These are phyloP conservation scores for Gloeopeniophorella convolvens DNA, from an alignment of 768 basidiomycete species.

Conservation along the genomic window DNA sequence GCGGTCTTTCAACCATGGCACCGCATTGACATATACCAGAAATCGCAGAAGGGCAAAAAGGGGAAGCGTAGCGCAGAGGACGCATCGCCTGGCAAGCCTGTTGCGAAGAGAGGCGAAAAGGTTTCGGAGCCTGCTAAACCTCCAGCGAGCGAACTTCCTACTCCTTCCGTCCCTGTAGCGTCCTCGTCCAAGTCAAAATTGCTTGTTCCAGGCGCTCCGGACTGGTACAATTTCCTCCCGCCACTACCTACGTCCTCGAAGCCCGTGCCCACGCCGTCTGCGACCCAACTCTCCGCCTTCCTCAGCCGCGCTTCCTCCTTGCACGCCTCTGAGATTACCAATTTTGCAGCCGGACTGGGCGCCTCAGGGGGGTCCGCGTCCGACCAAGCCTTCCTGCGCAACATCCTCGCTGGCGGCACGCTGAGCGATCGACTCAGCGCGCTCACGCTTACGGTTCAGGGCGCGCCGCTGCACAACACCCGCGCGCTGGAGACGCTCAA, in stretches of 20 bases:
- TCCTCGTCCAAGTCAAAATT: constrained; percentile 19
- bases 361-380: constrained; percentile 43
- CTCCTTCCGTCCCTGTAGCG: background rate
- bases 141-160: background rate
- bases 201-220: constrained; percentile 33
- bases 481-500: constrained; percentile 73
- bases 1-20: too few species aligned
- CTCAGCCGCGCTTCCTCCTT: constrained; percentile 41
- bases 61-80: too few species aligned
- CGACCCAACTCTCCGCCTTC: constrained; percentile 40
- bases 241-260: constrained; percentile 31
- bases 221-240: constrained; percentile 50
- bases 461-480: constrained; percentile 79
- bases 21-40: too few species aligned
- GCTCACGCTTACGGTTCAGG: constrained; percentile 81
- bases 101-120: too few species aligned
- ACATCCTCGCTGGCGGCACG: constrained; percentile 83
- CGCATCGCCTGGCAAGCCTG: too few species aligned
- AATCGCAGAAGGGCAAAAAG: too few species aligned
- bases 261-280: constrained; percentile 31
- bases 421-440: constrained; percentile 89
- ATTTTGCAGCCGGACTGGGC: constrained; percentile 42
- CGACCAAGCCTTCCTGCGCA: constrained; percentile 75
- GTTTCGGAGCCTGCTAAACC: too few species aligned
- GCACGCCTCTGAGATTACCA: constrained; percentile 41